phyloP scores from a whole-genome alignment of 805 yeast species.

The Suhomyces pyralidae region DNA sequence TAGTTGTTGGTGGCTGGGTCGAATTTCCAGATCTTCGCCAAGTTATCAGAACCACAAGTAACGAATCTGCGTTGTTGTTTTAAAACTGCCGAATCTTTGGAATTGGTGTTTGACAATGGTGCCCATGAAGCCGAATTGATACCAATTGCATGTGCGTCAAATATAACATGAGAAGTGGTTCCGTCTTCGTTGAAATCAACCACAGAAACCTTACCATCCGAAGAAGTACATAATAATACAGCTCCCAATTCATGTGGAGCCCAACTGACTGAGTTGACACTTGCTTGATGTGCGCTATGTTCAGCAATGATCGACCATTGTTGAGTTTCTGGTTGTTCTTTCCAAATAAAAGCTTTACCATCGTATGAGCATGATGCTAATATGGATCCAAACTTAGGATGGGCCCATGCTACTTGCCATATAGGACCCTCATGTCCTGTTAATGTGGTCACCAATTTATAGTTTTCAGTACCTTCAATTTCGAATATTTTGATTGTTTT shows the following conservation, averaged over 20 bases:
- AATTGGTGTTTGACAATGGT: conserved; percentile 42
- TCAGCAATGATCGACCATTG: conserved; percentile 86
- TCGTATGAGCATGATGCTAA: conserved; percentile 94
- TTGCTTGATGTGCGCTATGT: conserved; percentile 86
- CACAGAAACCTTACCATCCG: conserved; percentile 89
- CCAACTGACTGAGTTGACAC: conserved; percentile 93
- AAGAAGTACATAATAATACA: conserved; percentile 80
- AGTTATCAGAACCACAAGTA: conserved; percentile 93
- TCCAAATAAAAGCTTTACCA: conserved; percentile 93
- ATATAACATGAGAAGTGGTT: conserved; percentile 57
- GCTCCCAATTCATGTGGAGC: conserved; percentile 98
- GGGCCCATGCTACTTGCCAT: conserved; percentile 99
- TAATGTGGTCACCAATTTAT: conserved; percentile 78
- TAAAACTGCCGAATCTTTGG: conserved; percentile 27
- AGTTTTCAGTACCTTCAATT: conserved; percentile 75
- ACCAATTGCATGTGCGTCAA: conserved; percentile 89
- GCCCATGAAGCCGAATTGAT: conserved; percentile 97
- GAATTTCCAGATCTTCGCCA: conserved; percentile 86
- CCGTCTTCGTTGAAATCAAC: conserved; percentile 92
- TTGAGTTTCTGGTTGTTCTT: conserved; percentile 73
- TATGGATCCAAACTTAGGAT: conserved; percentile 94
- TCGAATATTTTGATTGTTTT: conserved; percentile 93
- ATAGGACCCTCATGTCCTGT: conserved; percentile 97
- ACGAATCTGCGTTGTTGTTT: conserved; percentile 69
- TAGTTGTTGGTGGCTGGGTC: conserved; percentile 56